Conservation (phyloP, 176 grass and related monocot species). For the Musa itinerans region DNA sequence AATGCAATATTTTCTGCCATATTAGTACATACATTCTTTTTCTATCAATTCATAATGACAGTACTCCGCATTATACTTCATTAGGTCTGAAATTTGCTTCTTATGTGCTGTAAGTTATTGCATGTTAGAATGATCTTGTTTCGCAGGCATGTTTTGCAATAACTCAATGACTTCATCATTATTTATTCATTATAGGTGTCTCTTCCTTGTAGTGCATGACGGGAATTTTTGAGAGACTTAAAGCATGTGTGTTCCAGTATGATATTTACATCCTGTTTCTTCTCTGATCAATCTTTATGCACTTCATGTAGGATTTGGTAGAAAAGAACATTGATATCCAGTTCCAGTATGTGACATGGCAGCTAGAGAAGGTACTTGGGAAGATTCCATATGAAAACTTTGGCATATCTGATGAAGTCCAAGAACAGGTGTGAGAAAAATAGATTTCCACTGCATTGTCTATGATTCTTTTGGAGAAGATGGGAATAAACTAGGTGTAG, state of each 20-base stretch:
- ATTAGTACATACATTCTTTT: neutral
- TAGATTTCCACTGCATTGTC: slow-evolving; percentile 7
- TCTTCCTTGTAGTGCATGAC: neutral
- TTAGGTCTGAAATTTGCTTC: neutral
- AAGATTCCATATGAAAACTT: slow-evolving; percentile 61
- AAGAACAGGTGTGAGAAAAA: slow-evolving; percentile 70
- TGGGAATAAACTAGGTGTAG: neutral
- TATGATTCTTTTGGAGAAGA: neutral
- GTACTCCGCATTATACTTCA: neutral
- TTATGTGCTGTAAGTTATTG: neutral
- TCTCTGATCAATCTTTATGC: slow-evolving; percentile 24
- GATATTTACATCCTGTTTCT: neutral
- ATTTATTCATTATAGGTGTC: neutral
- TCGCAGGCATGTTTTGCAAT: neutral
- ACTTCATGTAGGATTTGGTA: slow-evolving; percentile 34
- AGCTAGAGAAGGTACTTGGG: slow-evolving; percentile 57
- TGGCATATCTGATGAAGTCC: slow-evolving; percentile 93
- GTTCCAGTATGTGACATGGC: slow-evolving; percentile 77
- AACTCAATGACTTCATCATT: neutral
- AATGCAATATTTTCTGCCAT: neutral
- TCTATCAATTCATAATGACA: neutral
- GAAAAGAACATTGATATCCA: slow-evolving; percentile 49
- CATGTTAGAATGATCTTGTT: neutral
- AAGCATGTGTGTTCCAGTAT: too few species aligned
- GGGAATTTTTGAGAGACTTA: neutral